Conservation (phyloP, 805 yeast genomes). For the Metschnikowia cubensis region DNA sequence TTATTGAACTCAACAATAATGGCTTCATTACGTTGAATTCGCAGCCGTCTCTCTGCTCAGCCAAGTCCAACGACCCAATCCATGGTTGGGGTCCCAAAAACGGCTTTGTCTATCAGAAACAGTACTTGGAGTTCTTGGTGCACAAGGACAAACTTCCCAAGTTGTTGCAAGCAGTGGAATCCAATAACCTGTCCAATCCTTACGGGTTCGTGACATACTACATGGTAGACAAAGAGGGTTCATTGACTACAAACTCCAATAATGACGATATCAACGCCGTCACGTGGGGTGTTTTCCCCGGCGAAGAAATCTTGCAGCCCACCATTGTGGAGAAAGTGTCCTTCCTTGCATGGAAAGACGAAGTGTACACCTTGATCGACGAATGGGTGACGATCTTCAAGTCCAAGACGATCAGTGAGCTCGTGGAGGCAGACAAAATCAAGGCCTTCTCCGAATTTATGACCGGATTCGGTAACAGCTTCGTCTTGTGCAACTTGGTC, state of each 20-base stretch:
- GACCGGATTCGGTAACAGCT: slow-evolving; percentile 48
- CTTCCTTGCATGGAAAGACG: slow-evolving; percentile 96
- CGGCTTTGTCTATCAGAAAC: slow-evolving; percentile 93
- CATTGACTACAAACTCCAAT: slow-evolving; percentile 63
- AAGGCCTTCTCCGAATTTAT: slow-evolving; percentile 40
- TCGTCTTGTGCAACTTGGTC: slow-evolving; percentile 79
- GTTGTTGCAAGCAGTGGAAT: slow-evolving; percentile 40
- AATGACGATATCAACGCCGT: slow-evolving; percentile 87
- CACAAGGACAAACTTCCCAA: slow-evolving; percentile 47
- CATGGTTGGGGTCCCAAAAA: slow-evolving; percentile 95
- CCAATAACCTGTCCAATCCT: slow-evolving; percentile 34
- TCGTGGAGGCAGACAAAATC: slow-evolving; percentile 26
- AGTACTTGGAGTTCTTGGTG: slow-evolving; percentile 80
- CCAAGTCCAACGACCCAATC: slow-evolving; percentile 60
- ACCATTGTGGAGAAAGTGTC: slow-evolving; percentile 91
- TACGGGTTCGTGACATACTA: slow-evolving; percentile 65
- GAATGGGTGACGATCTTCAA: slow-evolving; percentile 69
- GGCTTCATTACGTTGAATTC: slow-evolving; percentile 85
- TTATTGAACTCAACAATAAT: slow-evolving; percentile 59
- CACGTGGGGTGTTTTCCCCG: slow-evolving; percentile 95
- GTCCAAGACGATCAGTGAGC: slow-evolving; percentile 32
- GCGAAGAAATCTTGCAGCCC: slow-evolving; percentile 90
- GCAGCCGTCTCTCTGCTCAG: slow-evolving; percentile 88
- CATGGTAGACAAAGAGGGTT: slow-evolving; percentile 58
- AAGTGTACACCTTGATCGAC: slow-evolving; percentile 73